Evolutionary conservation across 495 filamentous ascomycete species (phyloP).

Genomic region (Echria macrotheca): DNA sequence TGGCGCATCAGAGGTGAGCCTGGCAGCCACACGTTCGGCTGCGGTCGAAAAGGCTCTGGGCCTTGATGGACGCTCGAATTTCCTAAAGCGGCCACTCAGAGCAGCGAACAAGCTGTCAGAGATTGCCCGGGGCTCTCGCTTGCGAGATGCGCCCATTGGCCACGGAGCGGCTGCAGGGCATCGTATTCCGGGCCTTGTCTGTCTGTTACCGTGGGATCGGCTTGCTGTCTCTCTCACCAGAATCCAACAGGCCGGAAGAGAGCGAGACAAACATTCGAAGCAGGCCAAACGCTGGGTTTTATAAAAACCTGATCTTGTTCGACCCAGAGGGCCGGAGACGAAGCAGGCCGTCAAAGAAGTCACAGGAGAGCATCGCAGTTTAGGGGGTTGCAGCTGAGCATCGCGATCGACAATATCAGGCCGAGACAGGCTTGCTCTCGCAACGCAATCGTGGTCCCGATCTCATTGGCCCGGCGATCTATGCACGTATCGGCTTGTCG

Average conservation of each 20-base stretch:
- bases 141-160: slow-evolving; percentile 15
- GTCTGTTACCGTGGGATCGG: slow-evolving; percentile 11
- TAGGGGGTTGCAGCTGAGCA: slow-evolving; percentile 9
- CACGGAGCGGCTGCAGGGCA: not conserved
- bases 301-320: not conserved
- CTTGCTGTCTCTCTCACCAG: not conserved
- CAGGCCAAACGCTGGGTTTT: not conserved
- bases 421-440: not conserved
- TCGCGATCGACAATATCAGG: slow-evolving; percentile 12
- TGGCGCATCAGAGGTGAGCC: not conserved
- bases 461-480: slow-evolving; percentile 13
- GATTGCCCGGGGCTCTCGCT: slow-evolving; percentile 16
- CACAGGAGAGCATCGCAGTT: not conserved
- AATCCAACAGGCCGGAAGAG: not conserved
- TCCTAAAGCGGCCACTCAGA: slow-evolving; percentile 5
- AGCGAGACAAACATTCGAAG: not conserved
- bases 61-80: slow-evolving; percentile 1
- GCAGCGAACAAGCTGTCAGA: not conserved
- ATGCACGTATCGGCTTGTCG: slow-evolving; percentile 15
- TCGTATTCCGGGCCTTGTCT: slow-evolving; percentile 1
- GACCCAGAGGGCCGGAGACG: slow-evolving; percentile 9
- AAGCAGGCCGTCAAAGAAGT: not conserved
- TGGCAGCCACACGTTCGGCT: too few species aligned
- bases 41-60: too few species aligned
- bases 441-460: slow-evolving; percentile 2